A percentile compares a stretch with the other conserved stretches of the same genome.
phyloP scores from a whole-genome alignment of 192 early-diverging fungal species.

The Rhizophlyctis rosea region DNA sequence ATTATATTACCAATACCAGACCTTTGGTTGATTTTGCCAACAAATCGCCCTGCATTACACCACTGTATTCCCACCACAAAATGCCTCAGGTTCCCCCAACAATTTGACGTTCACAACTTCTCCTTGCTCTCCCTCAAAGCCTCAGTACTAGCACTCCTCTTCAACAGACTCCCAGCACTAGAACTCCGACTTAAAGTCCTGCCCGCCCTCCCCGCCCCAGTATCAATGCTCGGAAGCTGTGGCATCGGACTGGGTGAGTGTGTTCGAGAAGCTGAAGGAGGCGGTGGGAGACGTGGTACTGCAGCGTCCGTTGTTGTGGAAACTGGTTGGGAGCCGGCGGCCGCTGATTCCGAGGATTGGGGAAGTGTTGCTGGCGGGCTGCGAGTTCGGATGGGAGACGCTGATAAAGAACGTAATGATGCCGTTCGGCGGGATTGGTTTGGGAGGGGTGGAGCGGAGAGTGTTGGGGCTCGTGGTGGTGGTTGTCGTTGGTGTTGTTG shows the following conservation, averaged over 20 bases:
- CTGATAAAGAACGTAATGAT: no score
- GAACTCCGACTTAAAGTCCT: conserved; percentile 3
- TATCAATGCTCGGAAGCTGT: conserved; percentile 1
- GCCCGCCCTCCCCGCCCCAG: neutral
- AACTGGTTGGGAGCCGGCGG: neutral
- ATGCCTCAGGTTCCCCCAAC: no score
- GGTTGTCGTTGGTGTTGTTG: neutral
- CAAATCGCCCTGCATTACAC: no score
- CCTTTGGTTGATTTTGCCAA: no score
- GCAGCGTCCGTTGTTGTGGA: neutral
- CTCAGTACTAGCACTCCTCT: conserved; percentile 14
- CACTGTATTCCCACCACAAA: no score
- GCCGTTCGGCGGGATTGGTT: no score
- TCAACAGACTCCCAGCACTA: conserved; percentile 12
- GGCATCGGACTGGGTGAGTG: conserved; percentile 3
- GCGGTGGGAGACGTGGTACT: neutral
- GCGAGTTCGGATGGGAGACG: neutral
- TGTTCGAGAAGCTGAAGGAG: conserved; percentile 1
- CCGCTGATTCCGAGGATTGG: neutral
- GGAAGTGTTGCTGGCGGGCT: neutral
- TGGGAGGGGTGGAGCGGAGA: no score
- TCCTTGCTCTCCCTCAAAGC: conserved; percentile 15
- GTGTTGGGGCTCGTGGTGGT: neutral
- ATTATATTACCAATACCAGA: no score
- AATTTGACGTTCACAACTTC: no score